Percentiles rank a stretch among this genome's conserved stretches.
Conservation (phyloP, 345 rosid species). For the Gossypium anomalum region DNA sequence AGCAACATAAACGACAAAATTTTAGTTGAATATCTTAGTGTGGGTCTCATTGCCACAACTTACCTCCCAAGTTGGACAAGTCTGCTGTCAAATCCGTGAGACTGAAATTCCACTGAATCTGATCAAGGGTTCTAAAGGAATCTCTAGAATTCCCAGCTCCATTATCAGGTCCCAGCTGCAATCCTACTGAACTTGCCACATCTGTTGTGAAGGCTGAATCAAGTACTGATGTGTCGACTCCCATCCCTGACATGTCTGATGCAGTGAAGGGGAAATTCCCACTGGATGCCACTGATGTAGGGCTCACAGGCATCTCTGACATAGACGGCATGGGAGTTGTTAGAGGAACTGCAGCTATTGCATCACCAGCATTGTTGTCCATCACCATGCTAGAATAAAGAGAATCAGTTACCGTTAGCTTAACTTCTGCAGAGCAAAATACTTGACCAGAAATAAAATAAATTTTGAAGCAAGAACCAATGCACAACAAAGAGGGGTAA, state of each 20-base stretch:
- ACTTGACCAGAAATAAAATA: background rate
- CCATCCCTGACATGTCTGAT: slow-evolving; percentile 90
- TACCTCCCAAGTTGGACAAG: slow-evolving; percentile 92
- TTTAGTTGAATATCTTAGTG: background rate
- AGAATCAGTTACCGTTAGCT: slow-evolving; percentile 23
- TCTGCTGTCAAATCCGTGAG: slow-evolving; percentile 89
- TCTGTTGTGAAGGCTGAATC: slow-evolving; percentile 90
- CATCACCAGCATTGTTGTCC: slow-evolving; percentile 56
- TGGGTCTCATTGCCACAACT: slow-evolving; percentile 20
- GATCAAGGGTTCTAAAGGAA: slow-evolving; percentile 76
- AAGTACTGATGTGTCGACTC: slow-evolving; percentile 79
- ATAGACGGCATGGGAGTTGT: slow-evolving; percentile 60
- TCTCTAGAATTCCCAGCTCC: slow-evolving; percentile 75
- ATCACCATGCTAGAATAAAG: slow-evolving; percentile 58
- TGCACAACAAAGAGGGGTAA: background rate
- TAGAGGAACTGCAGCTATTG: slow-evolving; percentile 57
- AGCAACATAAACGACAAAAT: background rate
- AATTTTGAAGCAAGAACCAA: background rate
- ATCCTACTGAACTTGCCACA: slow-evolving; percentile 79
- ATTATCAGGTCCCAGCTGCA: slow-evolving; percentile 78
- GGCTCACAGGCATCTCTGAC: slow-evolving; percentile 93
- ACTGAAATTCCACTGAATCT: slow-evolving; percentile 92
- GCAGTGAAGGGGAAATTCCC: slow-evolving; percentile 86
- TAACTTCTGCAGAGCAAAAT: background rate
- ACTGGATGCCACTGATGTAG: slow-evolving; percentile 87